Base-by-base conservation (phyloP, 2,329 filamentous ascomycete species). In the Didymella lethalis region DNA sequence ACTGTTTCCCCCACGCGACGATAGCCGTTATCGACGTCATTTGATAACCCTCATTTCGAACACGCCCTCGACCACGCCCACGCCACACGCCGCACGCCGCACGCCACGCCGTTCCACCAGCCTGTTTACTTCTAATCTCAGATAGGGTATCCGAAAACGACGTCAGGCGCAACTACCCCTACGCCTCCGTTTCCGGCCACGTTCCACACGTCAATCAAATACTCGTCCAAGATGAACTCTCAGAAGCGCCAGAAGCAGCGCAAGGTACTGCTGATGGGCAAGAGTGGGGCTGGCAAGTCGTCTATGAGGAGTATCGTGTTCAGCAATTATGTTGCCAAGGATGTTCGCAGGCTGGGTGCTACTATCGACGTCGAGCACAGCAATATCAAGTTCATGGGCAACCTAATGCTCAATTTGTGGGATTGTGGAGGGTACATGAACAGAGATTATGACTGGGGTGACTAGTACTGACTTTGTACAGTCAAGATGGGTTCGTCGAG, bases 281-380 rank as follows among this genome's bases (percentile, higher is more conserved):
- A 97, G 82, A 96, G 92, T 63, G 95, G 95, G 54, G 97, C 94
- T 0, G 95, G 95, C 54, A 99, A 99, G 80, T 97, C 93, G 41
- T 97, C 93, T 56, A 99, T 99, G 95, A 87, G 95, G 64, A 95
- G 91, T 73, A 98, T 99, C 74, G 97, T 99, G 77, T 99, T 99
- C 80, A 97, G 92, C 83, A 98, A 98, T 79, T 98, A 97, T 77
- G 93, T 98, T 65, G 95, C 95, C 56, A 93, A 96, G 75, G 95
- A 99, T 78, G 97, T 97, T 7, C 86, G 95, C 38, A 84, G 95
- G 58, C 83, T 99, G 55, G 95, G 95, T 66, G 95, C 95, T 1
- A 99, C 95, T 12, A 98, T 99, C 75, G 95, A 99, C 76, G 95
- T 99, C 61, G 95, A 99, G 79, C 91, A 98, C 72, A 97, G 93